A percentile compares a stretch with the other conserved stretches of the same genome.
Conservation (phyloP, 441 rosid genomes). For the Populus tomentosa region DNA sequence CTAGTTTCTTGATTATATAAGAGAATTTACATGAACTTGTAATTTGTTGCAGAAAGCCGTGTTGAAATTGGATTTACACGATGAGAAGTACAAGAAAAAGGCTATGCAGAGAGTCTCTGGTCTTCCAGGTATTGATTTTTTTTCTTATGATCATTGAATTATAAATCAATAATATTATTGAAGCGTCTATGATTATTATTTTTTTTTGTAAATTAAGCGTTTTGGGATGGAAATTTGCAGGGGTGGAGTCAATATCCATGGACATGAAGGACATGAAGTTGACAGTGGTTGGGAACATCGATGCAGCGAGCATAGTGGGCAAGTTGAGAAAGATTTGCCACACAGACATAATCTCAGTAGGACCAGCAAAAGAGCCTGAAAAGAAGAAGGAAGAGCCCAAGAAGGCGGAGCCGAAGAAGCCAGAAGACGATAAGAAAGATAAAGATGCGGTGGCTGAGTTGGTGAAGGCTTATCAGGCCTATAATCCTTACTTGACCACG, state of each 20-base stretch:
- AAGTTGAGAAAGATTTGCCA: constrained; percentile 41
- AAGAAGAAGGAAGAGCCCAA: constrained; percentile 14
- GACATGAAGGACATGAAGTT: constrained; percentile 43
- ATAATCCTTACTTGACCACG: neutral
- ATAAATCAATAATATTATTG: neutral
- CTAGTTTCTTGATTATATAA: neutral
- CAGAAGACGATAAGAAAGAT: neutral
- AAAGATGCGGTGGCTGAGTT: neutral
- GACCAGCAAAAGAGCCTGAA: constrained; percentile 35
- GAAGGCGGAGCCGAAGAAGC: constrained; percentile 24
- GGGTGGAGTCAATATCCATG: constrained; percentile 29
- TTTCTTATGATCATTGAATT: neutral
- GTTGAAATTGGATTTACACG: constrained; percentile 16
- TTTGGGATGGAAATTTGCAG: neutral
- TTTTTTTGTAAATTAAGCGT: neutral
- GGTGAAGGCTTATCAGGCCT: neutral
- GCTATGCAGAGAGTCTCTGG: constrained; percentile 39
- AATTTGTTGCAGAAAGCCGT: constrained; percentile 5
- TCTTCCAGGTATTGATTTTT: constrained; percentile 25
- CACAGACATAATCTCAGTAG: constrained; percentile 37
- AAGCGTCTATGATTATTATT: neutral
- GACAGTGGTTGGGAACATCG: constrained; percentile 43
- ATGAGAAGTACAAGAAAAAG: constrained; percentile 38
- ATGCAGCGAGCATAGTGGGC: constrained; percentile 28
- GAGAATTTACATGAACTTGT: neutral